Evolutionary conservation across 2,329 filamentous ascomycete species (phyloP), one percentile per base, ranked within the genome.

Genomic region (Emydomyces testavorans): DNA sequence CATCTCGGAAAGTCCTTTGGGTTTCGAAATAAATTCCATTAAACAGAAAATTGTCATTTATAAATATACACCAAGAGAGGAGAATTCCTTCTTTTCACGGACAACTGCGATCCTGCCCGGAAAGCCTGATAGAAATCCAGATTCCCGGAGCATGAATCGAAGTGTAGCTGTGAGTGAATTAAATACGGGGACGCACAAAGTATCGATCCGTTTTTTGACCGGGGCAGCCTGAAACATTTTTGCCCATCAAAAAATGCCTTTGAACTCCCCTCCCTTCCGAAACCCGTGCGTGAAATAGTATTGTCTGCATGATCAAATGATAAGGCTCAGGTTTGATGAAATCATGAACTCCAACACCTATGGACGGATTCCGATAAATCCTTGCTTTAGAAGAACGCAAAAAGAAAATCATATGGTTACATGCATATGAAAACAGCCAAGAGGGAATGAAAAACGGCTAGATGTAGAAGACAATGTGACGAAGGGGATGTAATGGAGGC

Each of bases 81-180:
- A 66, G 64, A 66, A 64, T 63, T 61, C 61, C 57, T 58, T 58
- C 60, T 63, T 50, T 60, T 64, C 64, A 65, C 58, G 57, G 62
- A 23, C 35, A 21, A n/a, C 38, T 20, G 29, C 11, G 10, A 49
- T 20, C 21, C 23, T 29, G 29, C 29, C 31, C 18, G 18, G 10
- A 42, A 18, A 29, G 3, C n/a, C 24, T 15, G 23, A 18, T 10
- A 15, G 10, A 40, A 24, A 48, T 13, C 6, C 15, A 11, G 23
- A 7, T n/a, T 42, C 23, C 20, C 18, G 13, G 21, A 42, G 15
- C 18, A 35, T n/a, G 42, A 32, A 38, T 15, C 37, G 28, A 29
- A 29, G 21, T 5, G 11, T 24, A 11, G 16, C 29, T 31, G 16
- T 21, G 31, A 16, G 23, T 24, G 11, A 43, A 43, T 36, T 49